Conservation (phyloP, 805 yeast species). For the Peterozyma xylosa region DNA sequence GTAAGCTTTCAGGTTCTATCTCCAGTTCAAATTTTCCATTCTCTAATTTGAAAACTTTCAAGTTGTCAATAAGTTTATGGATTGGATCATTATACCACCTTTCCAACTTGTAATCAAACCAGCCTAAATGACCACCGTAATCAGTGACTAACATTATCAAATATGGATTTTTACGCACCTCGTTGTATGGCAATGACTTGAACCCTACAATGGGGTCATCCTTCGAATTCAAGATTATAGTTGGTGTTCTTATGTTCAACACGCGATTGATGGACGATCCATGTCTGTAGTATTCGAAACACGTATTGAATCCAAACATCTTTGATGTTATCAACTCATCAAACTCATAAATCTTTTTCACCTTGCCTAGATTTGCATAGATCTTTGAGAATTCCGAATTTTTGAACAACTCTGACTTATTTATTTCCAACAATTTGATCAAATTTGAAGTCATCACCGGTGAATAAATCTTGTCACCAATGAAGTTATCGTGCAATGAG, state of each 20-base stretch:
- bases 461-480: slow-evolving; percentile 41
- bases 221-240: slow-evolving; percentile 50
- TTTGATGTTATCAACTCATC: slow-evolving; percentile 62
- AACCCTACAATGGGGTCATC: slow-evolving; percentile 74
- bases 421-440: slow-evolving; percentile 31
- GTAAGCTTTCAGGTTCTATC: background rate
- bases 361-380: slow-evolving; percentile 16
- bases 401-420: slow-evolving; percentile 28
- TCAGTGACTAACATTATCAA: slow-evolving; percentile 49
- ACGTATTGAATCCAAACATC: slow-evolving; percentile 56
- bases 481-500: slow-evolving; percentile 29
- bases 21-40: background rate
- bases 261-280: slow-evolving; percentile 53
- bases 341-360: slow-evolving; percentile 41
- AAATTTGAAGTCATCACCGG: slow-evolving; percentile 43
- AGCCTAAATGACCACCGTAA: slow-evolving; percentile 81
- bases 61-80: slow-evolving; percentile 31
- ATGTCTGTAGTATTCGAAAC: slow-evolving; percentile 55
- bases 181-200: slow-evolving; percentile 41
- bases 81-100: slow-evolving; percentile 62
- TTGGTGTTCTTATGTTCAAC: slow-evolving; percentile 50
- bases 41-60: slow-evolving; percentile 18
- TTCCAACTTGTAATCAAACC: slow-evolving; percentile 51
- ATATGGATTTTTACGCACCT: slow-evolving; percentile 51
- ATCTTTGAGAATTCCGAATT: slow-evolving; percentile 17